These are phyloP conservation scores for Dioscorea alata DNA, from an alignment of 106 monocot genomes.

Conservation along the genomic window DNA sequence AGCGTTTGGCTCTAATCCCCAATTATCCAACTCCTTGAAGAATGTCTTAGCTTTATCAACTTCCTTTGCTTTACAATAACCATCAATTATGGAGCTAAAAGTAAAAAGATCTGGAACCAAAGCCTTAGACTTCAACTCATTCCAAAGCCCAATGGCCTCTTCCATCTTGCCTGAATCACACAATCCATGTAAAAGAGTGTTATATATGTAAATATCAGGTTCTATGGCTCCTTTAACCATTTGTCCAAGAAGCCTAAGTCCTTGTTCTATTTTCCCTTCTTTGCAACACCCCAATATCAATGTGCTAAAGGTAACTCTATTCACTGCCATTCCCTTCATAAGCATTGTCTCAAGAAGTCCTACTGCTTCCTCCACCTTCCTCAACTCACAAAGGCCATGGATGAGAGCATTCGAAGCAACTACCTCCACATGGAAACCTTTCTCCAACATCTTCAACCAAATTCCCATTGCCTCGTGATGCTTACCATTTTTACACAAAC, in stretches of 20 bases:
- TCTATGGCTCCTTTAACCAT: constrained; percentile 66
- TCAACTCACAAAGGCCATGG: constrained; percentile 58
- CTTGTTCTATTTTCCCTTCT: constrained; percentile 57
- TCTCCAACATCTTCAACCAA: constrained; percentile 51
- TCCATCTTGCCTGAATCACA: constrained; percentile 62
- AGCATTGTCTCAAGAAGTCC: constrained; percentile 42
- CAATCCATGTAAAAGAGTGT: constrained; percentile 58
- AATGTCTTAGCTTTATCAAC: constrained; percentile 50
- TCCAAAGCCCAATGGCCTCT: constrained; percentile 35
- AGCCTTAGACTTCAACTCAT: constrained; percentile 37
- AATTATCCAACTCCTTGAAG: constrained; percentile 46
- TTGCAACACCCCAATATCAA: constrained; percentile 67
- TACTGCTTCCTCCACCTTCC: constrained; percentile 45
- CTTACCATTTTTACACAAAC: constrained; percentile 49
- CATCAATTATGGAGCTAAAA: constrained; percentile 65
- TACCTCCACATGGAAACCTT: constrained; percentile 45
- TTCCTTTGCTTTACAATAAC: constrained; percentile 69
- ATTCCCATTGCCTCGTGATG: constrained; percentile 45
- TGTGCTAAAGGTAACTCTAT: constrained; percentile 63
- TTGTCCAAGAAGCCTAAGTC: constrained; percentile 53
- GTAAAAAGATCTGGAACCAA: constrained; percentile 52
- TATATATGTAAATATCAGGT: constrained; percentile 72
- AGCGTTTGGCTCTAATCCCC: constrained; percentile 49
- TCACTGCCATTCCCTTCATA: constrained; percentile 44
- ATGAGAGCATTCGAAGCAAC: constrained; percentile 72